phyloP scores from a whole-genome alignment of 441 rosid genomes.

The Codiaeum variegatum region DNA sequence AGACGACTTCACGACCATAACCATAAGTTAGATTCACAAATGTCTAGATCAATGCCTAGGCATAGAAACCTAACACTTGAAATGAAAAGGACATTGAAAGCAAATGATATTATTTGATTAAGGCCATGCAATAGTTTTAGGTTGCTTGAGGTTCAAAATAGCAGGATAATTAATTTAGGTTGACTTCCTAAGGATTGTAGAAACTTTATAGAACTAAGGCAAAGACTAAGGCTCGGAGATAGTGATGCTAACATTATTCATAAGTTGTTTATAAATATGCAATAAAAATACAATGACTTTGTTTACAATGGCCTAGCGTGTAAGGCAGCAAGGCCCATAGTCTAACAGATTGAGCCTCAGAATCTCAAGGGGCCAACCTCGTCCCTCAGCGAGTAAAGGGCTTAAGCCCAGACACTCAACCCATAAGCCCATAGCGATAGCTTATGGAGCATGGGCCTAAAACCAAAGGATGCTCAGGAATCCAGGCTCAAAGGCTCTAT shows the following conservation, averaged over 20 bases:
- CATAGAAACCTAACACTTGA: background rate
- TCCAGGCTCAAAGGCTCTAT: too few species aligned
- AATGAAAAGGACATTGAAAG: background rate
- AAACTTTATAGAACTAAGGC: background rate
- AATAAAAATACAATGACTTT: background rate
- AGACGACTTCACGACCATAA: background rate
- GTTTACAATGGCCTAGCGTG: too few species aligned
- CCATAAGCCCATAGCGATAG: too few species aligned
- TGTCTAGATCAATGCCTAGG: background rate
- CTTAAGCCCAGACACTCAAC: too few species aligned
- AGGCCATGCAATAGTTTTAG: background rate
- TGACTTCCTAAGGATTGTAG: background rate
- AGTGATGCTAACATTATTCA: background rate
- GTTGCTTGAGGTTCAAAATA: background rate
- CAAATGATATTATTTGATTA: background rate
- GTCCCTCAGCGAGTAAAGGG: too few species aligned
- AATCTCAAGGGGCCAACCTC: too few species aligned
- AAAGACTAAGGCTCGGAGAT: background rate
- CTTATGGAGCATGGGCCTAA: too few species aligned
- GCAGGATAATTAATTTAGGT: background rate
- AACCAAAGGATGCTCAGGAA: too few species aligned
- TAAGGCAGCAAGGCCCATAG: too few species aligned
- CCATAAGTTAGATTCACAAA: background rate
- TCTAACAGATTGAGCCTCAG: too few species aligned
- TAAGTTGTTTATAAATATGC: background rate